Evolutionary conservation across 257 asterid species (phyloP).

Genomic region (Solanum lignicaule): DNA sequence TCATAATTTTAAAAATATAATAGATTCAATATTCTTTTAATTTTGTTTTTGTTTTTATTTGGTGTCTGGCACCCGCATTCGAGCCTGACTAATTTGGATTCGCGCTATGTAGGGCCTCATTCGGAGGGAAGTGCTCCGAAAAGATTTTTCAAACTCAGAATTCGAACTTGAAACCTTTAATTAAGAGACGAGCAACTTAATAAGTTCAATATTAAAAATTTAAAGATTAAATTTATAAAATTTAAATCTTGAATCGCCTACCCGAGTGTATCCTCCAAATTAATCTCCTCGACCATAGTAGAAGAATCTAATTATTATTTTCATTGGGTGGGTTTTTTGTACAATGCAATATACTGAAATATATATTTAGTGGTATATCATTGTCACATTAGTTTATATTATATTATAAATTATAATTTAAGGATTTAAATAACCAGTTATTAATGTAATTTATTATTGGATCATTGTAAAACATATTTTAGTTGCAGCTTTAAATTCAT

Average conservation of each 20-base stretch:
- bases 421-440: neutral
- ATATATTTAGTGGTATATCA: neutral
- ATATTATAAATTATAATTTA: neutral
- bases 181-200: too few relatives aligned
- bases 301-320: neutral
- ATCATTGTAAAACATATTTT: neutral
- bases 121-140: neutral
- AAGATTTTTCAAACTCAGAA: accelerated
- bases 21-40: accelerated
- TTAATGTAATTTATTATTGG: neutral
- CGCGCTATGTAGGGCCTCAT: accelerated
- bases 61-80: accelerated
- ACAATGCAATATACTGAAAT: neutral
- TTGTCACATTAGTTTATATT: neutral
- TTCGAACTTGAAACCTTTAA: accelerated
- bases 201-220: neutral
- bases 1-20: neutral
- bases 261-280: neutral
- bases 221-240: neutral
- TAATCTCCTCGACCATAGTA: neutral
- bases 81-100: neutral
- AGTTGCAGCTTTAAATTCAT: neutral
- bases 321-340: neutral
- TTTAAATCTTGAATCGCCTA: neutral
- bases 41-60: too few relatives aligned